These are phyloP conservation scores for Pseudozyma hubeiensis DNA, from an alignment of 1,284 basidiomycete species.

Conservation along the genomic window DNA sequence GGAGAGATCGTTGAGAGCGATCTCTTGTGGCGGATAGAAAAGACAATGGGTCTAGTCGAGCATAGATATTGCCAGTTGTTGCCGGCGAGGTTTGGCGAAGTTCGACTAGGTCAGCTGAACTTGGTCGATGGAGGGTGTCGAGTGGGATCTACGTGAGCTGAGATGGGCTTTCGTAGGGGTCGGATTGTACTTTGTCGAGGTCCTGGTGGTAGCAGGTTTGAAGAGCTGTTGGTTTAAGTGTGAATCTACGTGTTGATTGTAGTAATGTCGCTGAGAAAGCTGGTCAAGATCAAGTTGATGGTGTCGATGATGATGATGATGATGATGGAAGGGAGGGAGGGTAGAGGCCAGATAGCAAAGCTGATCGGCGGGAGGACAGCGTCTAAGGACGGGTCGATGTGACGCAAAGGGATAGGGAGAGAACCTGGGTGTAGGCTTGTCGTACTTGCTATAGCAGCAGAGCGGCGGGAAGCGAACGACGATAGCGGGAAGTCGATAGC, in stretches of 20 bases:
- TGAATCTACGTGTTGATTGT: conserved; percentile 1
- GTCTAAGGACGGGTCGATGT: background rate
- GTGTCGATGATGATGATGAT: conserved; percentile 1
- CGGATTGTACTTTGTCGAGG: background rate
- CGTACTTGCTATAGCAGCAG: conserved; percentile 12
- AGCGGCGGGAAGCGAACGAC: conserved; percentile 19
- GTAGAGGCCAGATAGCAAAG: background rate
- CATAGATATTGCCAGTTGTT: conserved; percentile 5
- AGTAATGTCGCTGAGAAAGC: background rate
- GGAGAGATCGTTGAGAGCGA: conserved; percentile 3
- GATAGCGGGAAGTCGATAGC: conserved; percentile 19
- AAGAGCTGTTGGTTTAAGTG: background rate
- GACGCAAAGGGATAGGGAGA: conserved; percentile 9
- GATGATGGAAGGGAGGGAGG: background rate
- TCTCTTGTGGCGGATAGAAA: conserved; percentile 4
- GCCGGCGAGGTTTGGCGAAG: background rate
- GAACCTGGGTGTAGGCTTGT: conserved; percentile 26
- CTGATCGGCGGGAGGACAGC: background rate
- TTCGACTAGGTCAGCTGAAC: background rate
- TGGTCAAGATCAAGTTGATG: conserved; percentile 3
- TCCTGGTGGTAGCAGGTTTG: background rate
- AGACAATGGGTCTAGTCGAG: conserved; percentile 15
- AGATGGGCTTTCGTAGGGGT: conserved; percentile 8
- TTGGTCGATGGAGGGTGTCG: conserved; percentile 1
- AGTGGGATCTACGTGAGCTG: conserved; percentile 1